These are phyloP conservation scores for Hypoxylon sp. DNA, from an alignment of 2,329 filamentous ascomycete genomes.

Conservation along the genomic window DNA sequence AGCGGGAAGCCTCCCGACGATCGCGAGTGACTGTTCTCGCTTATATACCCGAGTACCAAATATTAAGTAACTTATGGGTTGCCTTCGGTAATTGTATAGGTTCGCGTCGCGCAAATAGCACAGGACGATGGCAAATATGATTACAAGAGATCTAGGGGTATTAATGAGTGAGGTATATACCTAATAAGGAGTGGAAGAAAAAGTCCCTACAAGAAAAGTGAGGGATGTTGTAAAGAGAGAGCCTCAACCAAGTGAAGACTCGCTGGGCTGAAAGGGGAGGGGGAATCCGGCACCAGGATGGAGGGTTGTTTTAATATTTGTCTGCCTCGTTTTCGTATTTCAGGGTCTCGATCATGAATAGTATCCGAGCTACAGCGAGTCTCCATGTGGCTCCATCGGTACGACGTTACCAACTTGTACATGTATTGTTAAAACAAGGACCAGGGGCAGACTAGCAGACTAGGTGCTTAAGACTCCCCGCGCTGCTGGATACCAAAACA, in stretches of 20 bases:
- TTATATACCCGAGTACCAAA: not conserved
- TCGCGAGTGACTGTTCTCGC: not conserved
- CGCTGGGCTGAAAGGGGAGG: conserved; percentile 20
- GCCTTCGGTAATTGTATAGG: not conserved
- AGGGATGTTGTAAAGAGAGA: conserved; percentile 5
- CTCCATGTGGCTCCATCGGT: conserved; percentile 37
- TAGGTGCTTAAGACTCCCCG: conserved; percentile 17
- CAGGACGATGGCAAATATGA: conserved; percentile 7
- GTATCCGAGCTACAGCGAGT: conserved; percentile 15
- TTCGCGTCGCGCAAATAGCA: conserved; percentile 6
- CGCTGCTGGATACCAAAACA: not conserved
- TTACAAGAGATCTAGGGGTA: conserved; percentile 3
- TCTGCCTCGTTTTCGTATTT: conserved; percentile 42
- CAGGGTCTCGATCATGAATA: conserved; percentile 26
- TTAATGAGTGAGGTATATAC: conserved; percentile 18
- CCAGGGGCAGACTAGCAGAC: conserved; percentile 12
- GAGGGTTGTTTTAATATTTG: conserved; percentile 36
- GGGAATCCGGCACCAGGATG: conserved; percentile 22
- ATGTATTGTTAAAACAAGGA: no score
- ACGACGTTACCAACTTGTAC: conserved; percentile 10
- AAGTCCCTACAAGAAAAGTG: not conserved
- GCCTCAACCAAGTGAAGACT: conserved; percentile 22
- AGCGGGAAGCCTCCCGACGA: conserved; percentile 13
- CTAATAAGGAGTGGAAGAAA: conserved; percentile 8
- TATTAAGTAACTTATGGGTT: not conserved